phyloP scores from a whole-genome alignment of 176 grass and related monocot genomes.

The Oryza glumipatula region DNA sequence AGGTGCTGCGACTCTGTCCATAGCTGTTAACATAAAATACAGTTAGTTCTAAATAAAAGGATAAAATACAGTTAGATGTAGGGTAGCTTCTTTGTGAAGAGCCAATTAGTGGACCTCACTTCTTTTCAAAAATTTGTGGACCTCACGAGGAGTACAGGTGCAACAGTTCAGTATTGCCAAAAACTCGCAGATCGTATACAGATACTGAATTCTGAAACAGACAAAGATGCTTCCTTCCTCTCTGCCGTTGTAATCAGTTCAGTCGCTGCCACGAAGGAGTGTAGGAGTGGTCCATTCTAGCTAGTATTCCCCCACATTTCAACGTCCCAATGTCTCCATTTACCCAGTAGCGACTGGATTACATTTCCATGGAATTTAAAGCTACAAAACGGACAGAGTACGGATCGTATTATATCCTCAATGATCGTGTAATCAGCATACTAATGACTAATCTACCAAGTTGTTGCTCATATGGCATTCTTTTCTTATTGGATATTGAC shows the following conservation, averaged over 20 bases:
- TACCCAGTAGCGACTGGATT: not conserved
- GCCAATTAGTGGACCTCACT: not conserved
- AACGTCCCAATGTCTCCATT: not conserved
- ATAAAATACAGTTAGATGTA: not conserved
- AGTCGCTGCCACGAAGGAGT: not conserved
- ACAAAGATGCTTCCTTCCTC: not conserved
- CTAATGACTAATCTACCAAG: not conserved
- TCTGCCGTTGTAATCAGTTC: not conserved
- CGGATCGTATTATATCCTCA: not conserved
- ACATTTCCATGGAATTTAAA: not conserved
- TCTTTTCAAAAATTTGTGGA: not conserved
- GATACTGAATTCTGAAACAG: not conserved
- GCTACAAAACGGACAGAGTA: not conserved
- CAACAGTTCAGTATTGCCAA: slow-evolving; percentile 2
- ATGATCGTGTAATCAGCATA: not conserved
- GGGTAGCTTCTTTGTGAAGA: not conserved
- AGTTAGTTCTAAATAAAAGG: not conserved
- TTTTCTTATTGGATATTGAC: not conserved
- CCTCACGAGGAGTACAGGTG: not conserved
- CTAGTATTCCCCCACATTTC: not conserved
- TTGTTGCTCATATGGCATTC: not conserved
- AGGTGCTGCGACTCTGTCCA: not conserved
- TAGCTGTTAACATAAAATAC: not conserved
- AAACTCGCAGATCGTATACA: not conserved
- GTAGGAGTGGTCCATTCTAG: not conserved